A percentile compares a stretch with the other conserved stretches of the same genome.
These are phyloP conservation scores for Theobroma grandiflorum DNA, from an alignment of 441 rosid species.

Conservation along the genomic window DNA sequence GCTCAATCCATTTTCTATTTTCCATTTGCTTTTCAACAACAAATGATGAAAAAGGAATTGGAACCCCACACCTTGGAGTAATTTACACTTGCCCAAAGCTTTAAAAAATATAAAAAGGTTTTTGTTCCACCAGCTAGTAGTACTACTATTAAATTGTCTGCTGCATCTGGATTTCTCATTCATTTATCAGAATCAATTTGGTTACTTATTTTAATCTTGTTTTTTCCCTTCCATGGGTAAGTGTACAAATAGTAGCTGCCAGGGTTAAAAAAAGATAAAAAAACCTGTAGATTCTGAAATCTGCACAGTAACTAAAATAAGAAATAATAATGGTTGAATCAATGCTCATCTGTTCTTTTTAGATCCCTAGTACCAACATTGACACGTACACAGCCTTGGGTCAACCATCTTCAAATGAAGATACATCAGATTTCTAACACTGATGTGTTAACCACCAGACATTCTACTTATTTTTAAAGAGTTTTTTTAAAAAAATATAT, in stretches of 20 bases:
- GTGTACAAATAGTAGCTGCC: not conserved
- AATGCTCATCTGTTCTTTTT: not conserved
- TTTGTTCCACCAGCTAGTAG: not conserved
- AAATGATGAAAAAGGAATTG: not conserved
- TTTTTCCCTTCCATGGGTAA: not conserved
- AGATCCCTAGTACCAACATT: not conserved
- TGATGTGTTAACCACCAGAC: not conserved
- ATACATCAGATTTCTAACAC: not conserved
- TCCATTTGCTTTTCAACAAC: not conserved
- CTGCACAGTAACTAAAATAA: not conserved
- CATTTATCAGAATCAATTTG: not conserved
- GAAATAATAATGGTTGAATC: constrained; percentile 3
- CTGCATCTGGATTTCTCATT: not conserved
- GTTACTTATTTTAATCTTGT: not conserved
- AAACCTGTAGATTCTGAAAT: constrained; percentile 1
- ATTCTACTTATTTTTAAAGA: not conserved
- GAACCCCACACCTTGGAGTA: not conserved
- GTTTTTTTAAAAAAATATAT: not conserved
- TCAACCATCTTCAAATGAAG: constrained; percentile 5
- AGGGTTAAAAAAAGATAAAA: not conserved
- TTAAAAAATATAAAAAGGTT: no score
- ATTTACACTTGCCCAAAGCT: not conserved
- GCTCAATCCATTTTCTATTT: not conserved
- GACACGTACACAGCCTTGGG: not conserved
- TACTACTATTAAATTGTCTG: not conserved